Evolutionary conservation across 1,284 basidiomycete genomes (phyloP).

Genomic region (Neonothopanus nambi): DNA sequence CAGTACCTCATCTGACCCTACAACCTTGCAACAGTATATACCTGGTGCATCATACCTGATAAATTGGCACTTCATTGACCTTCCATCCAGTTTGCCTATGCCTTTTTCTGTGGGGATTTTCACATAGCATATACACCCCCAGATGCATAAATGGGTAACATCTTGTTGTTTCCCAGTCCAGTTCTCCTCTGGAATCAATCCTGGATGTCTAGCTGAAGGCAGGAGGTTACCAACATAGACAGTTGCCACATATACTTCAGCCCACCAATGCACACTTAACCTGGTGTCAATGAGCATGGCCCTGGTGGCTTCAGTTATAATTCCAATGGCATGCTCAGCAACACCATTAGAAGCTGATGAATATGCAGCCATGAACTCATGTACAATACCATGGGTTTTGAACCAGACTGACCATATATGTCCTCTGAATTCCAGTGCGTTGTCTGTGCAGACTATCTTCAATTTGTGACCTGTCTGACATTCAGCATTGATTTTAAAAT

Average conservation of each 20-base stretch:
- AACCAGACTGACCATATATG: neutral
- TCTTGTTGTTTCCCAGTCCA: neutral
- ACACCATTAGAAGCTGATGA: slow-evolving; percentile 9
- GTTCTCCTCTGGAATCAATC: neutral
- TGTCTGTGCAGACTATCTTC: neutral
- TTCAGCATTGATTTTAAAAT: neutral
- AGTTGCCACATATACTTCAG: neutral
- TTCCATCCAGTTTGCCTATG: neutral
- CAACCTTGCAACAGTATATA: neutral
- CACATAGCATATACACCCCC: neutral
- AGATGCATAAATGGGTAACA: neutral
- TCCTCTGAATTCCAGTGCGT: neutral
- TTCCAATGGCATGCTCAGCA: slow-evolving; percentile 8
- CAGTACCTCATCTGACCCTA: neutral
- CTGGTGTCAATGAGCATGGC: neutral
- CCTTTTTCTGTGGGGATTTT: neutral
- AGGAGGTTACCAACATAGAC: neutral
- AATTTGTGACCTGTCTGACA: neutral
- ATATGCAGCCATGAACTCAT: neutral
- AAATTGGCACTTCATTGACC: neutral
- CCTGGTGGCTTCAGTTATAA: neutral
- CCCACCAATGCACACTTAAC: neutral
- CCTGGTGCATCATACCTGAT: neutral
- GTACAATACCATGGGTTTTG: slow-evolving; percentile 1
- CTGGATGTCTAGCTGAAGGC: neutral